phyloP scores from a whole-genome alignment of 441 rosid genomes.

The Pelargonium australe region DNA sequence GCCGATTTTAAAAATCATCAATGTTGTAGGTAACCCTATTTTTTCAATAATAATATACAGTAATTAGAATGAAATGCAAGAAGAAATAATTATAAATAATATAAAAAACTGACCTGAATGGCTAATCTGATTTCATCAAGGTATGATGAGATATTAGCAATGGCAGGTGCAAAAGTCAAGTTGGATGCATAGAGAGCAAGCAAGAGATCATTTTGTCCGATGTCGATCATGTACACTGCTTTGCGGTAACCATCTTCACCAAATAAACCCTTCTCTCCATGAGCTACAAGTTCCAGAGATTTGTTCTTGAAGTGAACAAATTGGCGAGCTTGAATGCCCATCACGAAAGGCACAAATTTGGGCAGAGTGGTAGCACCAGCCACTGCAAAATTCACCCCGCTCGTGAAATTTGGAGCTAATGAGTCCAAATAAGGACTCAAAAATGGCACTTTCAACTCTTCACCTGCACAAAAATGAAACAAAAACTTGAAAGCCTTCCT shows the following conservation, averaged over 20 bases:
- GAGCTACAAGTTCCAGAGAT: constrained; percentile 32
- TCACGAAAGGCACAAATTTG: constrained; percentile 26
- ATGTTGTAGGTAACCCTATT: too few species aligned
- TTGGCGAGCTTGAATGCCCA: constrained; percentile 38
- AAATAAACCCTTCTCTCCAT: constrained; percentile 7
- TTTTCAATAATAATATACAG: too few species aligned
- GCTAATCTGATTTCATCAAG: constrained; percentile 35
- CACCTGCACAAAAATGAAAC: constrained; percentile 22
- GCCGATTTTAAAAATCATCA: not conserved
- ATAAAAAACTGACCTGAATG: constrained; percentile 21
- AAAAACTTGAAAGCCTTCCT: too few species aligned
- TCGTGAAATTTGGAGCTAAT: constrained; percentile 40
- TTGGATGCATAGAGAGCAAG: constrained; percentile 34
- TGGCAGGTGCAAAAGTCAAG: constrained; percentile 29
- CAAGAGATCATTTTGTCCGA: constrained; percentile 48
- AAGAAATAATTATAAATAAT: not conserved
- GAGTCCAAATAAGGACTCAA: constrained; percentile 49
- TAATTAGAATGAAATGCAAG: too few species aligned
- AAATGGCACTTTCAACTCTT: constrained; percentile 29
- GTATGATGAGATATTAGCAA: constrained; percentile 33
- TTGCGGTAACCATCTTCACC: constrained; percentile 31
- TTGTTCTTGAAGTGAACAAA: constrained; percentile 36
- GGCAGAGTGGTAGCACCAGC: constrained; percentile 46
- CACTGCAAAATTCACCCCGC: constrained; percentile 45
- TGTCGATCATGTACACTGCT: constrained; percentile 43